Percentiles rank a stretch among this genome's conserved stretches.
Evolutionary conservation across 1,284 basidiomycete genomes (phyloP).

Genomic region (Naganishia sp.): DNA sequence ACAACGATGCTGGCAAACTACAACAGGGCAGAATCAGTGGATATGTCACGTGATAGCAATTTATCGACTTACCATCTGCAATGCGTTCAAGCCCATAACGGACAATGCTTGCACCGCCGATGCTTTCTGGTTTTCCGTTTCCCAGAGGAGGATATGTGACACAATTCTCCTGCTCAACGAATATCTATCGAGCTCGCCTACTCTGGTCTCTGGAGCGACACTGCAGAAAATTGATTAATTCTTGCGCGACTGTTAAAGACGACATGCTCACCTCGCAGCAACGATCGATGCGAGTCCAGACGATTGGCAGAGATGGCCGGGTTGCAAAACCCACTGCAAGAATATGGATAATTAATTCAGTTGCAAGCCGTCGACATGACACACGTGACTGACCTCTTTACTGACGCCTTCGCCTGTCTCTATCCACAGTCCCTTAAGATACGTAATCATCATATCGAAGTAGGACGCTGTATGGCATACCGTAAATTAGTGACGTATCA

Average conservation of each 20-base stretch:
- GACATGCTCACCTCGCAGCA: slow-evolving; percentile 9
- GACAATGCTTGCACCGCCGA: slow-evolving; percentile 4
- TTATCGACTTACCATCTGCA: slow-evolving; percentile 14
- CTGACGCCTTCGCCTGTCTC: slow-evolving; percentile 17
- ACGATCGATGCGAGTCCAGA: slow-evolving; percentile 7
- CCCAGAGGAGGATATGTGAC: slow-evolving; percentile 17
- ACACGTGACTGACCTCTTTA: slow-evolving; percentile 10
- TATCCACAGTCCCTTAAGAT: slow-evolving; percentile 20
- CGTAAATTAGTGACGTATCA: background rate
- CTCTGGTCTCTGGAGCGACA: background rate
- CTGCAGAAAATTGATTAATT: background rate
- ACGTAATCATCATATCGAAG: slow-evolving; percentile 20
- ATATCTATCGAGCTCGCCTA: slow-evolving; percentile 24
- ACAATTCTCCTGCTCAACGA: slow-evolving; percentile 4
- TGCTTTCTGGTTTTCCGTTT: slow-evolving; percentile 14
- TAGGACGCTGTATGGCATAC: background rate
- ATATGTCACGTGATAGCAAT: background rate
- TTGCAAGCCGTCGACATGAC: background rate
- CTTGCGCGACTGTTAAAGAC: background rate
- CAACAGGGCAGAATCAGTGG: background rate
- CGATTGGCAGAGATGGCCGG: slow-evolving; percentile 17
- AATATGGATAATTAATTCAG: background rate
- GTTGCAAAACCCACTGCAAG: slow-evolving; percentile 18
- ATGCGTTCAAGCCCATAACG: background rate
- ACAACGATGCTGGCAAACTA: slow-evolving; percentile 10